Evolutionary conservation across 148 eudicot genomes (phyloP).

Genomic region (Amaranthus palmeri): DNA sequence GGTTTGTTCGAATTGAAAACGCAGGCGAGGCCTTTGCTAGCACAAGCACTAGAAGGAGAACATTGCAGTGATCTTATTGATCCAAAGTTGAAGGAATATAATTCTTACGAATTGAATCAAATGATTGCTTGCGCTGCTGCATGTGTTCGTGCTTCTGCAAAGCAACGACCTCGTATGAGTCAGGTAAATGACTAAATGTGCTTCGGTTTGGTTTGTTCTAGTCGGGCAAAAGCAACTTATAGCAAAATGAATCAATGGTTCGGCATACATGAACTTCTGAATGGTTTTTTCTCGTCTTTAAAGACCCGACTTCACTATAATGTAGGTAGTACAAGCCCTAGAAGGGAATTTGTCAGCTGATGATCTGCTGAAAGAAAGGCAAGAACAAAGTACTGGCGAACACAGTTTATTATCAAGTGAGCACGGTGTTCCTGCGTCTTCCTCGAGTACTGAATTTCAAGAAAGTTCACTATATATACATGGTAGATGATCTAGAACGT

Average conservation of each 20-base stretch:
- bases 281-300: not conserved
- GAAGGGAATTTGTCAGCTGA: slow-evolving; percentile 66
- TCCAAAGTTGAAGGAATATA: slow-evolving; percentile 38
- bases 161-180: slow-evolving; percentile 50
- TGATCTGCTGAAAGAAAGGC: slow-evolving; percentile 45
- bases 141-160: slow-evolving; percentile 49
- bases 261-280: too few species aligned
- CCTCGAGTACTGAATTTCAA: slow-evolving; percentile 54
- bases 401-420: slow-evolving; percentile 53
- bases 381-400: slow-evolving; percentile 42
- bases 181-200: slow-evolving; percentile 31
- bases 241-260: too few species aligned
- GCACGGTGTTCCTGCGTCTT: slow-evolving; percentile 44
- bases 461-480: slow-evolving; percentile 10
- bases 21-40: slow-evolving; percentile 49
- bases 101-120: slow-evolving; percentile 36
- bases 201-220: not conserved
- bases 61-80: slow-evolving; percentile 39
- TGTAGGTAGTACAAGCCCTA: slow-evolving; percentile 65
- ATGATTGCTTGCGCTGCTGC: slow-evolving; percentile 63
- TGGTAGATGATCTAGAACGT: slow-evolving; percentile 22
- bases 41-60: slow-evolving; percentile 37
- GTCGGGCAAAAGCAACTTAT: too few species aligned
- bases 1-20: not conserved
- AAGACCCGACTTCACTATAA: not conserved